phyloP scores from a whole-genome alignment of 805 yeast genomes.

The Saccharomycopsis oosterbeekiorum region DNA sequence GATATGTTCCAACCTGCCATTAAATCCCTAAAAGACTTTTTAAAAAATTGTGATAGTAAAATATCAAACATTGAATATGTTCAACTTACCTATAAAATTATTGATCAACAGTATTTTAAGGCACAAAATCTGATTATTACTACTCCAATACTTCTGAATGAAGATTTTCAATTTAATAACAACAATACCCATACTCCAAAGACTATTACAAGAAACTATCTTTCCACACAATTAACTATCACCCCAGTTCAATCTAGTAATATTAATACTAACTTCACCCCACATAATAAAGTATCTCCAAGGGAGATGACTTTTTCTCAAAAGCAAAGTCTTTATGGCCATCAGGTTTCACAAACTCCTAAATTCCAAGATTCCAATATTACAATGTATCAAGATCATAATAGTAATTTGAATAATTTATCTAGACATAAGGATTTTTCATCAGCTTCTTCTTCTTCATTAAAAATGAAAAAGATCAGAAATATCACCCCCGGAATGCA shows the following conservation, averaged over 20 bases:
- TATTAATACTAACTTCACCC: neutral
- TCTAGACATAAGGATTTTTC: neutral
- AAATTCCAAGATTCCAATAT: neutral
- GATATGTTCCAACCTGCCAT: neutral
- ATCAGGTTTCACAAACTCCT: too few species aligned
- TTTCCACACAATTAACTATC: neutral
- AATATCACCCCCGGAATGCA: constrained; percentile 1
- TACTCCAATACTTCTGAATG: neutral
- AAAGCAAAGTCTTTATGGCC: neutral
- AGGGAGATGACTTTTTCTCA: neutral
- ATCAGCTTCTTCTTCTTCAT: neutral
- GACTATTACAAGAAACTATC: neutral
- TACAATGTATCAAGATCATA: neutral
- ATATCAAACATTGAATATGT: constrained; percentile 4
- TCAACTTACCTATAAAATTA: constrained; percentile 8
- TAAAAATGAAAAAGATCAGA: neutral
- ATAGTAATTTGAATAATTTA: neutral
- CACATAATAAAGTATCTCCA: neutral
- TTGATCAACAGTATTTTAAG: constrained; percentile 7
- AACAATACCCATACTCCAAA: neutral
- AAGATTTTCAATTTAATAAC: neutral
- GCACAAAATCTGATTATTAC: neutral
- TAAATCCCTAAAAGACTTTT: constrained; percentile 1
- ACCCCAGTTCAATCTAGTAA: neutral
- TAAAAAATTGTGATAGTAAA: constrained; percentile 8